Evolutionary conservation across 1,284 basidiomycete species (phyloP), one percentile per base, ranked within the genome.

Genomic region (Malassezia nana): DNA sequence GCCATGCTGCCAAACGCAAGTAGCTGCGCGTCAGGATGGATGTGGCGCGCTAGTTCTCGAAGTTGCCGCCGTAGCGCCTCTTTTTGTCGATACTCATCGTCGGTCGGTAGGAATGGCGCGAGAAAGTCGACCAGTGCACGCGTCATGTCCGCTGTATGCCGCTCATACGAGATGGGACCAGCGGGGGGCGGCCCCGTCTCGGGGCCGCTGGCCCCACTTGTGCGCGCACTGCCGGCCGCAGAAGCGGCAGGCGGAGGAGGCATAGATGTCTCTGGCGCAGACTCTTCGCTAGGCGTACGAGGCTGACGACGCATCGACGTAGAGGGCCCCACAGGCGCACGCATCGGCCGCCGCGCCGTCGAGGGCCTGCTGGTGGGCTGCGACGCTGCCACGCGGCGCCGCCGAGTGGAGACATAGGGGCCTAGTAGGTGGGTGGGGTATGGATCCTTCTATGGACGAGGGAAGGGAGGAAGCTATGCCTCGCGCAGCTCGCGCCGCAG

Each of bases 21-120:
- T 65, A 98, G 78, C 59, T 87, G 84, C 63, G 87, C 87, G 63
- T 89, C 83, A 38, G 89, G 90, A 75, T 91, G 87, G 75, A 98
- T 88, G 52, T 86, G 89, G 74, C 87, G 83, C 74, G 94, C 92
- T 75, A 96, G 82, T 62, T 87, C 82, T 79, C 96, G 89, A 53
- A 98, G 84, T 72, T 91, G 81, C 75, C 89, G 86, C 67, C 92
- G 81, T 59, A 95, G 91, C 67, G 92, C 88, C 77, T 96, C 92
- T 79, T 96, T 98, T 52, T 66, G 66, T 9, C 68, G 44, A 42
- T 74, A 74, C 58, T 74, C 71, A 31, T 72, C 69, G 44, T 74
- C 69, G 40, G 69, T 72, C 24, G 71, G 71, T 20, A 74, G 52
- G 31, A 71, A 65, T 40, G 71, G 69, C 25, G 62, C 60, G 32